Conservation (phyloP, 257 asterid species). For the Thymus quinquecostatus region DNA sequence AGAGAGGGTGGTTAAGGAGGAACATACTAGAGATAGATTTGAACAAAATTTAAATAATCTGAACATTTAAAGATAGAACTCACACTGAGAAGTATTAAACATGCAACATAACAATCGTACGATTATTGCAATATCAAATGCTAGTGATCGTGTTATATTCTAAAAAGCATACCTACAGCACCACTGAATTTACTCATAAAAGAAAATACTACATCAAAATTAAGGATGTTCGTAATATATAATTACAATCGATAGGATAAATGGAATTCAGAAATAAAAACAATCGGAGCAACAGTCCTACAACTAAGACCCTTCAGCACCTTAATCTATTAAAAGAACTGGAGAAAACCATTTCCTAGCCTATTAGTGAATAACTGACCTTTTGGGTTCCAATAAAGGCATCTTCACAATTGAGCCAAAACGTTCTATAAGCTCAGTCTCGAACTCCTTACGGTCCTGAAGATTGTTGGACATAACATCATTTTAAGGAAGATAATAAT, state of each 20-base stretch:
- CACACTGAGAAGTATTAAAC: neutral
- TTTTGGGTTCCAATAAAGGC: constrained; percentile 76
- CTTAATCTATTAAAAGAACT: constrained; percentile 10
- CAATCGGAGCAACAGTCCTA: constrained; percentile 5
- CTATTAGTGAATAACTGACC: constrained; percentile 45
- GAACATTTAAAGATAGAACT: constrained; percentile 1
- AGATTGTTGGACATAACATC: constrained; percentile 31
- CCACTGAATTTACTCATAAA: neutral
- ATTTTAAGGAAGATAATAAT: constrained; percentile 3
- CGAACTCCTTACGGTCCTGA: constrained; percentile 86
- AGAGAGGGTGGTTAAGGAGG: constrained; percentile 4
- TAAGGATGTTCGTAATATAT: neutral
- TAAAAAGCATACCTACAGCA: constrained; percentile 6
- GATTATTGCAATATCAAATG: neutral
- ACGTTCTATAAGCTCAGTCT: constrained; percentile 79
- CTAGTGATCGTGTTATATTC: constrained; percentile 1
- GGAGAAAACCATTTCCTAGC: constrained; percentile 15
- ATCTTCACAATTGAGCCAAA: constrained; percentile 92
- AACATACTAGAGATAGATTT: neutral
- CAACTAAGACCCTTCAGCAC: constrained; percentile 3
- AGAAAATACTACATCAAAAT: neutral
- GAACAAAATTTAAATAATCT: constrained; percentile 9
- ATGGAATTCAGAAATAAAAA: constrained; percentile 1
- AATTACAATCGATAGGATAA: constrained; percentile 6
- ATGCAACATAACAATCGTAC: constrained; percentile 9